phyloP scores from a whole-genome alignment of 805 yeast species.

The Lipomyces orientalis region DNA sequence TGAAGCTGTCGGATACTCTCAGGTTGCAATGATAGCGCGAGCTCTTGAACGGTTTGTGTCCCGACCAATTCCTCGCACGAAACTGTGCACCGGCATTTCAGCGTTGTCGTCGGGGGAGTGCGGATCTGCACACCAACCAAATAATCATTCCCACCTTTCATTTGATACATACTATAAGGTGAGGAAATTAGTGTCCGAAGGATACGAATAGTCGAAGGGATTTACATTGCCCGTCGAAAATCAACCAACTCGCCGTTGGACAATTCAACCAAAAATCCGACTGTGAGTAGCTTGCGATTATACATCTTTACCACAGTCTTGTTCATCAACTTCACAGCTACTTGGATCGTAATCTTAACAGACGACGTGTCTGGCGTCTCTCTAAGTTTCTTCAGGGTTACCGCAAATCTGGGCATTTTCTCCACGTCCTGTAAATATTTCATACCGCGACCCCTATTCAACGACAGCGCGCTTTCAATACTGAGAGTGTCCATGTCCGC shows the following conservation, averaged over 20 bases:
- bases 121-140: not conserved
- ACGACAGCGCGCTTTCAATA: conserved; percentile 52
- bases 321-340: conserved; percentile 38
- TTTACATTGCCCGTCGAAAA: conserved; percentile 50
- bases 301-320: conserved; percentile 40
- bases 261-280: conserved; percentile 45
- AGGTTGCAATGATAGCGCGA: conserved; percentile 3
- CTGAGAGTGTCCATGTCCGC: conserved; percentile 43
- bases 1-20: conserved; percentile 17
- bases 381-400: conserved; percentile 35
- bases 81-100: conserved; percentile 14
- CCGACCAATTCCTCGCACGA: conserved; percentile 30
- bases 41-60: conserved; percentile 11
- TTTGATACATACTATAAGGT: conserved; percentile 10
- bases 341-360: conserved; percentile 36
- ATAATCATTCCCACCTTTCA: conserved; percentile 16
- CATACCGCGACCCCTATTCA: conserved; percentile 51
- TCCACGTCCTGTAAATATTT: conserved; percentile 48
- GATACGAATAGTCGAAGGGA: not conserved
- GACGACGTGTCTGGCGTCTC: conserved; percentile 27
- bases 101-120: conserved; percentile 5
- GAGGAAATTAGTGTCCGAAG: not conserved
- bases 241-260: conserved; percentile 51
- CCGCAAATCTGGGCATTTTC: conserved; percentile 48
- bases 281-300: conserved; percentile 41